These are phyloP conservation scores for Meira miltonrushii DNA, from an alignment of 1,284 basidiomycete genomes.

Conservation along the genomic window DNA sequence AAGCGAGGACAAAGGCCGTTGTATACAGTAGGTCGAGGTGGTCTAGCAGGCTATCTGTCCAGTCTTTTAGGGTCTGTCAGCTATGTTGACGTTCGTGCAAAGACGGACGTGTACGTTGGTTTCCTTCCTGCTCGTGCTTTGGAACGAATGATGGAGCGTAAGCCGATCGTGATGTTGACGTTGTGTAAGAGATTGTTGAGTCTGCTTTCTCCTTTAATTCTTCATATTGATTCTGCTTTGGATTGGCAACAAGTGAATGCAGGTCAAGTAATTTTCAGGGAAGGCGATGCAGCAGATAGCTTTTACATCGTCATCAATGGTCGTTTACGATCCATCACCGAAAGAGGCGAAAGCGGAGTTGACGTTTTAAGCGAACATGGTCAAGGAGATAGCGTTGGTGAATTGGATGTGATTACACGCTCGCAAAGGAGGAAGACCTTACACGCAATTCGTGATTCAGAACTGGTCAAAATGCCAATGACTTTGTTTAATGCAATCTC, in stretches of 20 bases:
- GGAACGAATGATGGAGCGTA: slow-evolving; percentile 81
- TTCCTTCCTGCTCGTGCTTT: slow-evolving; percentile 83
- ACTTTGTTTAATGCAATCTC: slow-evolving; percentile 89
- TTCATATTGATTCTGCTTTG: slow-evolving; percentile 93
- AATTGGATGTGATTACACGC: slow-evolving; percentile 95
- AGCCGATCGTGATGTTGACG: slow-evolving; percentile 89
- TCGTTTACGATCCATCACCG: slow-evolving; percentile 73
- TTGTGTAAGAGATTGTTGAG: slow-evolving; percentile 94
- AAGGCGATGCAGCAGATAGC: slow-evolving; percentile 81
- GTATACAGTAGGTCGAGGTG: slow-evolving; percentile 85
- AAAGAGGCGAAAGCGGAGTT: slow-evolving; percentile 62
- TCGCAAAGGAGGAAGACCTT: slow-evolving; percentile 81
- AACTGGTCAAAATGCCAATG: slow-evolving; percentile 94
- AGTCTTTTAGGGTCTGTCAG: slow-evolving; percentile 85
- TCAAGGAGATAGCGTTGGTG: slow-evolving; percentile 68
- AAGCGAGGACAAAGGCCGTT: slow-evolving; percentile 49
- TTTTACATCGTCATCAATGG: slow-evolving; percentile 98
- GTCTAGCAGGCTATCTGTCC: slow-evolving; percentile 95
- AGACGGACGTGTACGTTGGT: slow-evolving; percentile 94
- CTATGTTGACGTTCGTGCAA: slow-evolving; percentile 92
- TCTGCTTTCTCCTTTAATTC: slow-evolving; percentile 83
- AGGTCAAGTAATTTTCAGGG: slow-evolving; percentile 82
- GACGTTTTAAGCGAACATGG: slow-evolving; percentile 88
- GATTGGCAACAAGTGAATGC: slow-evolving; percentile 98
- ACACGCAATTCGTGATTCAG: slow-evolving; percentile 95